These are phyloP conservation scores for Tuber brumale DNA, from an alignment of 495 filamentous ascomycete species.

Conservation along the genomic window DNA sequence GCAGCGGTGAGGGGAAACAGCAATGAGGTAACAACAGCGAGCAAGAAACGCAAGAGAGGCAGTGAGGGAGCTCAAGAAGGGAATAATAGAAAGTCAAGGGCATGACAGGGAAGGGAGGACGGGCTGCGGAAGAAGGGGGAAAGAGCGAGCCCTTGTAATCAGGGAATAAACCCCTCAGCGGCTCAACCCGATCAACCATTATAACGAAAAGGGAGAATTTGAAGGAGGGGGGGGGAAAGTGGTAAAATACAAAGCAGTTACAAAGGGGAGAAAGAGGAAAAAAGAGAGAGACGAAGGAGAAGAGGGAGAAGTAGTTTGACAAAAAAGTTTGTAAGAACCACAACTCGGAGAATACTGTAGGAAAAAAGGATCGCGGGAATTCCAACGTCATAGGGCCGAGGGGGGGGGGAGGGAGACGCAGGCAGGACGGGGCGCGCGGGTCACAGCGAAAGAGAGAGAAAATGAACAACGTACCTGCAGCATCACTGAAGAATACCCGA, in stretches of 20 bases:
- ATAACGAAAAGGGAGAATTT: background rate
- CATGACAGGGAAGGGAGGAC: conserved; percentile 6
- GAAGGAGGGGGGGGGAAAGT: background rate
- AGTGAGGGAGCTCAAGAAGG: conserved; percentile 1
- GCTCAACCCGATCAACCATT: conserved; percentile 1
- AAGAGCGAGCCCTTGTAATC: conserved; percentile 22
- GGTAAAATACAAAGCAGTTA: background rate
- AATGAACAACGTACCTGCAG: conserved; percentile 39
- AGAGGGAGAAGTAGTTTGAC: background rate
- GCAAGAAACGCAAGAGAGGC: background rate
- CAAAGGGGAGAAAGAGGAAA: background rate
- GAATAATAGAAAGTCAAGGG: conserved; percentile 2
- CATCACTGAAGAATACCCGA: conserved; percentile 36
- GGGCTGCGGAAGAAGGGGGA: conserved; percentile 19
- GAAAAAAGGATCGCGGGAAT: conserved; percentile 19
- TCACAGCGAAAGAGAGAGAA: conserved; percentile 24
- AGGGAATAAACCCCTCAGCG: conserved; percentile 34
- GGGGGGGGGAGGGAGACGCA: conserved; percentile 10
- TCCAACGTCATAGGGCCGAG: conserved; percentile 31
- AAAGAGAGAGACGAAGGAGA: background rate
- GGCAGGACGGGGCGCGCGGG: conserved; percentile 28
- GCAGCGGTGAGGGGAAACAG: conserved; percentile 3
- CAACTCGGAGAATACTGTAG: background rate
- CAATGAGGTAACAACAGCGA: background rate
- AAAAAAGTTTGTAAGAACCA: background rate